Evolutionary conservation across 2,329 filamentous ascomycete species (phyloP), one percentile per base, ranked within the genome.

Genomic region (Septoria petroselini): DNA sequence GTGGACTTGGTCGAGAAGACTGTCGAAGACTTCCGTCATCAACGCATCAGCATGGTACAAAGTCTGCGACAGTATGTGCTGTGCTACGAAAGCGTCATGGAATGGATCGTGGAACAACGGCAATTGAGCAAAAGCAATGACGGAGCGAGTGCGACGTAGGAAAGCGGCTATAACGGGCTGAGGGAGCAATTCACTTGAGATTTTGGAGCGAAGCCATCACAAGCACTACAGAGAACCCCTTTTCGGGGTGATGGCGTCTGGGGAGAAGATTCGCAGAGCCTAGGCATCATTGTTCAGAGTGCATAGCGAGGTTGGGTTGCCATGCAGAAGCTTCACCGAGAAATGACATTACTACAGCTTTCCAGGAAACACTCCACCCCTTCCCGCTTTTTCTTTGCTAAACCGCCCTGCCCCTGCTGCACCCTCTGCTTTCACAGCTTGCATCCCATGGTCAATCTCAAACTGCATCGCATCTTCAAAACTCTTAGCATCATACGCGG

Each of bases 1-100:
- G 65, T 87, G 1, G 93, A 98, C 67, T 70, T 97, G 52, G 83
- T 98, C 40, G 84, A 88, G 55, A 84, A 83, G 66, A 93, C 91
- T 0, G 91, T 98, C 1, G 86, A 93, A 61, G 90, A 96, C 62
- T 95, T 98, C 69, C 78, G 93, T 49, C 76, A 79, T 41, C 93
- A 98, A 72, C 77, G 93, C 58, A 72, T 96, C 15, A 96, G 90
- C 70, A 98, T 97, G 91, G 91, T 98, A 35, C 93, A 97, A 70
- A 96, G 86, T 62, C 73, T 97, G 50, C 78, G 88, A 53, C 93
- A 98, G 68, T 97, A 86, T 71, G 91, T 96, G 41, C 81, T 98
- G 27, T 98, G 93, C 69, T 98, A 98, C 68, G 93, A 98, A 73
- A 94, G 88, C 33, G 79, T 97, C 5, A 73, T 94, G 47, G 91